Conservation (phyloP, 2,329 filamentous ascomycete species). For the Verticillium nubilum region DNA sequence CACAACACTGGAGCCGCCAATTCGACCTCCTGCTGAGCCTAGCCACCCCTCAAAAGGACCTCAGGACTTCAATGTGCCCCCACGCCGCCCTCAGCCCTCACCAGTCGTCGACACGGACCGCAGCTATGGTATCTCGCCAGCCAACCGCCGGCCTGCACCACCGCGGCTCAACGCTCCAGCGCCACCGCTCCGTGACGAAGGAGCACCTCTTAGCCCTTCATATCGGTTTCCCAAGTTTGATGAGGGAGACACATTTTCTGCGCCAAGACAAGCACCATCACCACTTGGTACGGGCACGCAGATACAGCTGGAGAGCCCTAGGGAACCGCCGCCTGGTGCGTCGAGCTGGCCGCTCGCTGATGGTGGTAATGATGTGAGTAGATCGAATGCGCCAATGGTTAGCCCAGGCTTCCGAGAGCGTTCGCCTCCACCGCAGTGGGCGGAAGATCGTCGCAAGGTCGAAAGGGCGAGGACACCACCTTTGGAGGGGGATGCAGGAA, state of each 20-base stretch:
- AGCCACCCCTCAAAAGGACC: conserved; percentile 2
- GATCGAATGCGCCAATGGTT: neutral
- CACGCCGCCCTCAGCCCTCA: neutral
- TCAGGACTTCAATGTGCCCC: conserved; percentile 1
- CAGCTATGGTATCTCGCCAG: conserved; percentile 10
- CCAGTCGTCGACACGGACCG: conserved; percentile 3
- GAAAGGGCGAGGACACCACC: neutral
- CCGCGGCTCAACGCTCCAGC: conserved; percentile 1
- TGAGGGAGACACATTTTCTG: neutral
- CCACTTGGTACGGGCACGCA: neutral
- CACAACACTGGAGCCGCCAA: neutral
- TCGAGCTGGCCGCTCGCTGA: neutral
- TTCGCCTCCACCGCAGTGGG: neutral
- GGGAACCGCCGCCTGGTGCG: neutral
- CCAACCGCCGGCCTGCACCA: conserved; percentile 9
- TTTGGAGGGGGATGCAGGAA: neutral
- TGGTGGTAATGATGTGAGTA: neutral
- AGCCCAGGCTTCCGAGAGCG: neutral
- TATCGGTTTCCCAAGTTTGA: neutral
- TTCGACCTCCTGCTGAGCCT: neutral
- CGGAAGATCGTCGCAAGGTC: neutral
- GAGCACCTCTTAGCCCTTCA: neutral
- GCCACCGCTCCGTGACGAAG: neutral
- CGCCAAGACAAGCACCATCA: neutral
- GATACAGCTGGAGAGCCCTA: neutral